phyloP scores from a whole-genome alignment of 352 stramenopile species.

The Aphanomyces stellatus region DNA sequence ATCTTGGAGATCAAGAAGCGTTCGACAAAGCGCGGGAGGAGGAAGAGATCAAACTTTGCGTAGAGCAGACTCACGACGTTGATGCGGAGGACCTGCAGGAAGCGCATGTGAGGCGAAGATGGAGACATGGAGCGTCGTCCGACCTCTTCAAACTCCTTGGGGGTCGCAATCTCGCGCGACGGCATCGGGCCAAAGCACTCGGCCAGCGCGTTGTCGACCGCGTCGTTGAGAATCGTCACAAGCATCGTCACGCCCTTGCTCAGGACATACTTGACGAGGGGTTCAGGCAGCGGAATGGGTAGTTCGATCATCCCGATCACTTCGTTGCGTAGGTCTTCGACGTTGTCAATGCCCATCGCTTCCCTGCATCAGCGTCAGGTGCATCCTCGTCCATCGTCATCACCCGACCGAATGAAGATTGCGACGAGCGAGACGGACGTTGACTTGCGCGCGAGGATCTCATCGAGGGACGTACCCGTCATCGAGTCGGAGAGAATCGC shows the following conservation, averaged over 20 bases:
- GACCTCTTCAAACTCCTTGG: neutral
- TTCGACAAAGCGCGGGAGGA: neutral
- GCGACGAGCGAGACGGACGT: neutral
- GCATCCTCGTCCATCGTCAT: neutral
- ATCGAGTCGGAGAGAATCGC: constrained; percentile 8
- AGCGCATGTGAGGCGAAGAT: neutral
- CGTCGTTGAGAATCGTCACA: neutral
- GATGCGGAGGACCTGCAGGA: neutral
- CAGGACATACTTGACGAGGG: neutral
- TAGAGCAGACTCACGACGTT: neutral
- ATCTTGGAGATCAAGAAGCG: neutral
- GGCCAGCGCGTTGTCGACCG: neutral
- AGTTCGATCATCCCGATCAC: neutral
- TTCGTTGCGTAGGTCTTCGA: neutral
- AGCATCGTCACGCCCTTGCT: neutral
- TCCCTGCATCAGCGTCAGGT: neutral
- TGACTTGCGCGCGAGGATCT: neutral
- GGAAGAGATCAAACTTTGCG: neutral
- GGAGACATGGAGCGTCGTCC: neutral
- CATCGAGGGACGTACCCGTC: neutral
- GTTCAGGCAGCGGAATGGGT: neutral
- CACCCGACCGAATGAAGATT: constrained; percentile 5
- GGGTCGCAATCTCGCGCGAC: neutral
- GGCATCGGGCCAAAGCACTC: neutral
- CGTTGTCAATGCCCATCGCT: constrained; percentile 14